Base-by-base conservation (phyloP, 2,329 filamentous ascomycete species). In the Cladophialophora carrionii region DNA sequence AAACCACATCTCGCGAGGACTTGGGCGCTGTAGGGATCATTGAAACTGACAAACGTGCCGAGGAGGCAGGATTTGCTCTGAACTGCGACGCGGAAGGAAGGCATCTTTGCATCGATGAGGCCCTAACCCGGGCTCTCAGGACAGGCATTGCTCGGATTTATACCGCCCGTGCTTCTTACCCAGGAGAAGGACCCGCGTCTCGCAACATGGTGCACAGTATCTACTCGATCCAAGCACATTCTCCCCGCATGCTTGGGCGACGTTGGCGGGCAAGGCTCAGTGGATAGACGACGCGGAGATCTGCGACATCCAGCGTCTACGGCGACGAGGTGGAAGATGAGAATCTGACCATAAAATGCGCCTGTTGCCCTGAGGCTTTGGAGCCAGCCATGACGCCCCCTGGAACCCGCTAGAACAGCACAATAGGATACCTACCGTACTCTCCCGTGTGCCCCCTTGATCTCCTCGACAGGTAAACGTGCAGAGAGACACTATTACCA, bases 1-100 rank as follows among this genome's bases (percentile, higher is more conserved):
- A 83, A 80, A 12, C 80, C 81, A 49, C 79, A 80, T 46, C 81
- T 77, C 10, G 83, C 83, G 29, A 58, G 53, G 8, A 66, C 20
- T 26, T 63, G 60, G 22, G 64, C 60, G 41, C 53, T 51, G 60
- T 57, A 57, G 12, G 53, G 52, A 26, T 56, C 52, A 22, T 62
- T 62, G 53, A 62, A 62, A 29, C 52, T 62, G 46, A 62, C 41
- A 41, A 62, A 62, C 10, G 60, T 62, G 5, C 60, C 60, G 43
- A 62, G 17, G 2, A 61, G 51, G 41, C 34, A 32, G 5, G 34
- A 0, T 20, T 61, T 48, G 34, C 20, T 8, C 17, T 54, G 51
- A 5, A 61, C 34, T 3, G 34, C 17, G 26, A 34, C 12, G n/a
- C 34, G 59, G 20, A 61, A 61, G 26, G 52, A 55, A 48, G 59